Base-by-base conservation (phyloP, 441 rosid genomes). In the Croton laevigatus region DNA sequence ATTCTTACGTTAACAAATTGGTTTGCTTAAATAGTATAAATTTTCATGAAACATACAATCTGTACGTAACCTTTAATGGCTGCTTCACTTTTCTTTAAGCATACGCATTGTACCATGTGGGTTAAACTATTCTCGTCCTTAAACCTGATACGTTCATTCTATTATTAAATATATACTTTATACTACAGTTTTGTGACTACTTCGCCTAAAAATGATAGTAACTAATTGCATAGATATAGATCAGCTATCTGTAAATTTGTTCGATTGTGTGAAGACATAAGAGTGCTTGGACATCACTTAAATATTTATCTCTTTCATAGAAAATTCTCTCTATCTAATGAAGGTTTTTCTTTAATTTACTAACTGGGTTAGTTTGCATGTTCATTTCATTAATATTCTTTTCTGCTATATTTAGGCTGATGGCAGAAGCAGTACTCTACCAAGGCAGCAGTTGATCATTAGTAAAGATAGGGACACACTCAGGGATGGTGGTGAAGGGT, bases 401-500 rank as follows among this genome's bases (percentile, higher is more conserved):
- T 40, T 52, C 66, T 78, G 53, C n/a, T 61, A 46, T 32, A 65
- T 68, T 22, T 58, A 88, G 93, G 83, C 81, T 49, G 93, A 83
- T 68, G 76, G 79, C 62, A 79, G 89, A 69, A 74, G 58, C 62
- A 82, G 51, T 72, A 44, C 65, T 9, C 71, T 71, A 13, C 66
- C 69, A 22, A 82, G 87, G 79, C 89, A 73, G 73, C 72, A 80
- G 32, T 19, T 73, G 22, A 67, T 77, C 68, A 66, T 57, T 77
- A 85, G 81, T 68, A 88, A 82, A 77, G 84, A 81, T 69, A 83
- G 78, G 77, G 90, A 88, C 20, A 62, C 73, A 67, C 75, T 65
- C 53, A 74, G 79, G 78, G 83, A 86, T 65, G 71, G 74, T 13
- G 70, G 75, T 71, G 86, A 81, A 42, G 75, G 69, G 72, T 82